phyloP scores from a whole-genome alignment of 2,329 filamentous ascomycete species.

The Phoma sp. region DNA sequence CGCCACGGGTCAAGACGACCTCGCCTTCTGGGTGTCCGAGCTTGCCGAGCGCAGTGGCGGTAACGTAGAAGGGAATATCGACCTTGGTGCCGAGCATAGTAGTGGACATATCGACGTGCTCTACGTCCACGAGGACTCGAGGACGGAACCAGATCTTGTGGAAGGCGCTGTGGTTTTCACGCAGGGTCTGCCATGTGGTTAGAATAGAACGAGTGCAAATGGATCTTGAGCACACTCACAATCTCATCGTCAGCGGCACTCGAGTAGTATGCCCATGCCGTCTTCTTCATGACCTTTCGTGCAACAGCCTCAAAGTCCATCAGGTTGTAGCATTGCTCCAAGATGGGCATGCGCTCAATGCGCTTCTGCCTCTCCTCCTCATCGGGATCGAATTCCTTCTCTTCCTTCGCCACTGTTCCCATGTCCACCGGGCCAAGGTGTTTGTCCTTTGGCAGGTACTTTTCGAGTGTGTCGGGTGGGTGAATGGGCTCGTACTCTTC shows the following conservation, averaged over 20 bases:
- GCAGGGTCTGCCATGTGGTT: slow-evolving; percentile 71
- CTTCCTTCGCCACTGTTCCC: slow-evolving; percentile 45
- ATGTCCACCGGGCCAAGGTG: slow-evolving; percentile 51
- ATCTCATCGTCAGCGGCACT: slow-evolving; percentile 91
- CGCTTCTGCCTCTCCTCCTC: slow-evolving; percentile 79
- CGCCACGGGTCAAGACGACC: slow-evolving; percentile 84
- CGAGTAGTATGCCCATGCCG: slow-evolving; percentile 97
- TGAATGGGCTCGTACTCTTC: slow-evolving; percentile 63
- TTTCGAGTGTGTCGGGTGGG: slow-evolving; percentile 56
- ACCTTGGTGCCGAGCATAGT: slow-evolving; percentile 92
- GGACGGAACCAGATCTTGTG: slow-evolving; percentile 98
- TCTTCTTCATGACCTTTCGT: slow-evolving; percentile 89
- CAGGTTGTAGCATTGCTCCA: slow-evolving; percentile 56
- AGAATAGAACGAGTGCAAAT: slow-evolving; percentile 1
- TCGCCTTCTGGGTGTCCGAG: slow-evolving; percentile 94
- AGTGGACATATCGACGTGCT: slow-evolving; percentile 83
- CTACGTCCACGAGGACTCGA: slow-evolving; percentile 85
- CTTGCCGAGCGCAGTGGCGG: slow-evolving; percentile 93
- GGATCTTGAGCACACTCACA: slow-evolving; percentile 56
- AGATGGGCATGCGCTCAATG: slow-evolving; percentile 53
- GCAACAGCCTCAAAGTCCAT: slow-evolving; percentile 94
- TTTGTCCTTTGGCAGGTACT: slow-evolving; percentile 53
- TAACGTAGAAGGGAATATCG: slow-evolving; percentile 92
- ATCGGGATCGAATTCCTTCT: slow-evolving; percentile 60
- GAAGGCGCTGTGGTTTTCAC: slow-evolving; percentile 94